A percentile compares a stretch with the other conserved stretches of the same genome.
Conservation (phyloP, 176 grass and related monocot species). For the Chrysopogon serrulatus region DNA sequence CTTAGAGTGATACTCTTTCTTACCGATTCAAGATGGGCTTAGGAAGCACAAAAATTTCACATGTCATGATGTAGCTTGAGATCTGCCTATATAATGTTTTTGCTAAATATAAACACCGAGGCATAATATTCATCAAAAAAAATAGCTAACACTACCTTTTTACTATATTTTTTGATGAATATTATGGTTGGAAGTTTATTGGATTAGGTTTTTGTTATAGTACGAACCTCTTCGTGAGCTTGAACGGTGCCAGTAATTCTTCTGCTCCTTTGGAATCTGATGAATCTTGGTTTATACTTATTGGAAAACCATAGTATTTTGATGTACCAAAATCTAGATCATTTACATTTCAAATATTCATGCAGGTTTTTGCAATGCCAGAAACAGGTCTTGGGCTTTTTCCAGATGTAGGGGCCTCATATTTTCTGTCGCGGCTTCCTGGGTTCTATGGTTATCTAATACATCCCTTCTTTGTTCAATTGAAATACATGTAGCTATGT, state of each 20-base stretch:
- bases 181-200: no score
- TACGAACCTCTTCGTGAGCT: no score
- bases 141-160: no score
- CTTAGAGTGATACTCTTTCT: no score
- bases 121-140: no score
- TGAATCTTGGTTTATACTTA: background rate
- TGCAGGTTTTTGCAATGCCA: conserved; percentile 96
- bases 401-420: conserved; percentile 90
- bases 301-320: background rate
- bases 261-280: background rate
- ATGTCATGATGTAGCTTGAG: no score
- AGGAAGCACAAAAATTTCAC: no score
- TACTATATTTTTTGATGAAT: no score
- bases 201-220: background rate
- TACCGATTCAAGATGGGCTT: no score
- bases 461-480: background rate
- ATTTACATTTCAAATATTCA: conserved; percentile 13
- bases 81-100: no score
- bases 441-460: conserved; percentile 71
- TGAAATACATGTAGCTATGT: background rate
- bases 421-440: conserved; percentile 81
- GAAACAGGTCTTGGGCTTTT: conserved; percentile 81
- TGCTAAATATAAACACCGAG: no score
- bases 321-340: background rate
- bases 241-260: no score